Conservation (phyloP, 805 yeast species). For the Vanderwaltozyma polyspora region DNA sequence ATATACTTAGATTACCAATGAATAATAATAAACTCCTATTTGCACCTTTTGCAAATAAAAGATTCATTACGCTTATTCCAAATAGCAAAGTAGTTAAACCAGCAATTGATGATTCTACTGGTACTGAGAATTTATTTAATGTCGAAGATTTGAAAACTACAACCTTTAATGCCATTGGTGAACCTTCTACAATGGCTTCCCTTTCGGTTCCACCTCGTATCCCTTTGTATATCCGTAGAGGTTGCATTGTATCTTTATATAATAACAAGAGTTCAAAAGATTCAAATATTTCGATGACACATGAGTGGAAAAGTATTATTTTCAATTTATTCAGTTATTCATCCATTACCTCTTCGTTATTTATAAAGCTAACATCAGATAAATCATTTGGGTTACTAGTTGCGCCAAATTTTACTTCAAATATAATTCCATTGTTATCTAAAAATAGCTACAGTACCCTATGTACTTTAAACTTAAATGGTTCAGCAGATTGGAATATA, state of each 20-base stretch:
- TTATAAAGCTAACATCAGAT: conserved; percentile 11
- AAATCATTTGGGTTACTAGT: conserved; percentile 14
- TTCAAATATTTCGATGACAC: conserved; percentile 7
- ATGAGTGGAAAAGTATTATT: conserved; percentile 16
- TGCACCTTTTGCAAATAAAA: conserved; percentile 1
- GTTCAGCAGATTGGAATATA: conserved; percentile 24
- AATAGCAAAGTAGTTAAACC: conserved; percentile 3
- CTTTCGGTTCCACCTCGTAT: conserved; percentile 11
- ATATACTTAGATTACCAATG: no score
- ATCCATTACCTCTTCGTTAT: conserved; percentile 14
- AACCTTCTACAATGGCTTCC: conserved; percentile 19
- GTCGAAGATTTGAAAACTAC: conserved; percentile 5
- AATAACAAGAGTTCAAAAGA: conserved; percentile 3
- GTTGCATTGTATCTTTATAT: conserved; percentile 20
- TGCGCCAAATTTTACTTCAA: conserved; percentile 14
- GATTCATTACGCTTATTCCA: conserved; percentile 15
- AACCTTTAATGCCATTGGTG: conserved; percentile 13
- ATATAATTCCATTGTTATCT: neutral
- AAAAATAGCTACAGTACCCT: conserved; percentile 4
- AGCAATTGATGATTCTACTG: neutral
- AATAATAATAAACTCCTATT: neutral
- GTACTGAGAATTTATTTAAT: neutral
- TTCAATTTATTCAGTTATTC: conserved; percentile 12
- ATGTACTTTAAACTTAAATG: conserved; percentile 10
- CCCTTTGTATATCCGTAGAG: conserved; percentile 18